phyloP scores from a whole-genome alignment of 768 basidiomycete species.

The Rhodotorula kratochvilovae region DNA sequence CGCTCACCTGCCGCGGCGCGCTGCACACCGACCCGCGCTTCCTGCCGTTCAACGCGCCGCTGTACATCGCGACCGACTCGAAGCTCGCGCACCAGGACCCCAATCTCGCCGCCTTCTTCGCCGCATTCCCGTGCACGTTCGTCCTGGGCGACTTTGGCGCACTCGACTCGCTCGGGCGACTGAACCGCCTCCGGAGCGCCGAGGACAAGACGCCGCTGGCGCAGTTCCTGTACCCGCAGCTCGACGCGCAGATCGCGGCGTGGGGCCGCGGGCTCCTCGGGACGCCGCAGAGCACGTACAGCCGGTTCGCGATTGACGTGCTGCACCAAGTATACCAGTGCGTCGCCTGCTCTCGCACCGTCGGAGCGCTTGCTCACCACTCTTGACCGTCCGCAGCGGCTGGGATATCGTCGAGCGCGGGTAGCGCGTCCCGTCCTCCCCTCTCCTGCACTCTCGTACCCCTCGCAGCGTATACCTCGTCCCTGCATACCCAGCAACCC shows the following conservation, averaged over 20 bases:
- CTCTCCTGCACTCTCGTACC: neutral
- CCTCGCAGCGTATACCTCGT: too few relatives aligned
- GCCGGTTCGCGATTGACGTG: conserved; percentile 63
- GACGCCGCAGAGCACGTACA: conserved; percentile 72
- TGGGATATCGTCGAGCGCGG: conserved; percentile 56
- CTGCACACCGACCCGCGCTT: conserved; percentile 49
- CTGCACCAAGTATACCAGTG: conserved; percentile 61
- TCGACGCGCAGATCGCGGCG: conserved; percentile 68
- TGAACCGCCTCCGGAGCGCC: conserved; percentile 51
- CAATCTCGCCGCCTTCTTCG: conserved; percentile 52
- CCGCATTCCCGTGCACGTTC: conserved; percentile 63
- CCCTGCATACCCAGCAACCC: too few relatives aligned
- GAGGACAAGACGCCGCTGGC: conserved; percentile 56
- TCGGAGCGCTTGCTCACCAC: too few relatives aligned
- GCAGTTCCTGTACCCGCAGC: conserved; percentile 57
- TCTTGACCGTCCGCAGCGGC: conserved; percentile 42
- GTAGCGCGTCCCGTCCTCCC: neutral
- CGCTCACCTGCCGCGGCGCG: conserved; percentile 50
- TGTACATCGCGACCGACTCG: conserved; percentile 66
- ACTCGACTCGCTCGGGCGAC: conserved; percentile 35
- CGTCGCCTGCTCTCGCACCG: neutral
- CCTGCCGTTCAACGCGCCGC: conserved; percentile 55
- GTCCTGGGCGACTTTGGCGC: conserved; percentile 56
- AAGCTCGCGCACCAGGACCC: conserved; percentile 50
- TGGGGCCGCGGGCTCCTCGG: conserved; percentile 60